Evolutionary conservation across 192 early-diverging fungal species (phyloP).

Genomic region (Backusella luteola): DNA sequence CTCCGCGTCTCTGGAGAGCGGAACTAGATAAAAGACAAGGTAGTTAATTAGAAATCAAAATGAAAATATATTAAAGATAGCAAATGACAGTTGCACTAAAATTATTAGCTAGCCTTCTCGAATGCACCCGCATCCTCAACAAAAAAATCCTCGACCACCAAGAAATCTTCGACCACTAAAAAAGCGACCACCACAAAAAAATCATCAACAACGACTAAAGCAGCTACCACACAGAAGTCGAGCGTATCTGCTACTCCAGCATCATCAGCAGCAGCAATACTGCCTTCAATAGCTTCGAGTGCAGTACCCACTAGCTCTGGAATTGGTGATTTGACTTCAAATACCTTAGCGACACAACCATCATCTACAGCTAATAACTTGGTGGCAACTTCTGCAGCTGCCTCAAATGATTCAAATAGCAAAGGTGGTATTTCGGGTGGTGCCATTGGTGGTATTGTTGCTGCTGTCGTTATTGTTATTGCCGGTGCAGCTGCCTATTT

Average conservation of each 20-base stretch:
- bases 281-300: background rate
- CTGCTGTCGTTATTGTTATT: constrained; percentile 17
- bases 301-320: background rate
- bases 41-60: background rate
- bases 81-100: background rate
- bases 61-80: background rate
- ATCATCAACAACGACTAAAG: background rate
- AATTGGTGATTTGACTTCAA: background rate
- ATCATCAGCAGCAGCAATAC: background rate
- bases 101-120: background rate
- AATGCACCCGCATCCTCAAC: background rate
- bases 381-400: background rate
- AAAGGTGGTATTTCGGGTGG: constrained; percentile 22
- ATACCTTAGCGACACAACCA: background rate
- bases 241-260: background rate
- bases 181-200: background rate
- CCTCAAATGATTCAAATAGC: background rate
- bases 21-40: background rate
- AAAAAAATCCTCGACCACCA: background rate
- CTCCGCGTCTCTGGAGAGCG: constrained; percentile 3
- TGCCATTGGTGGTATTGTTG: constrained; percentile 34
- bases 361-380: background rate
- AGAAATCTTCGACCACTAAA: background rate
- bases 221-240: background rate
- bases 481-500: constrained; percentile 25